Evolutionary conservation across 2,329 filamentous ascomycete genomes (phyloP).

Genomic region (Cladophialophora psammophila): DNA sequence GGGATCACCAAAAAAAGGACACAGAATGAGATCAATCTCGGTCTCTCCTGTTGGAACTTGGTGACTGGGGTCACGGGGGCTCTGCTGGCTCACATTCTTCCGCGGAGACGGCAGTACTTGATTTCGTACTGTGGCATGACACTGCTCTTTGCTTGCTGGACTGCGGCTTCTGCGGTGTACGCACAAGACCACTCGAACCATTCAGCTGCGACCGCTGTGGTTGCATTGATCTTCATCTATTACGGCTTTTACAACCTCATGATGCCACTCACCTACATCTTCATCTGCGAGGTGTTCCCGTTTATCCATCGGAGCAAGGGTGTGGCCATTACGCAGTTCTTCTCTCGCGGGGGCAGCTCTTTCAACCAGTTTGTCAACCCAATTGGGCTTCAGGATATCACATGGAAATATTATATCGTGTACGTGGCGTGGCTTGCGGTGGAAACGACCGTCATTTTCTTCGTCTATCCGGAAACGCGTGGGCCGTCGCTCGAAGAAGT

Average conservation of each 20-base stretch:
- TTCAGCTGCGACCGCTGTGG: conserved; percentile 42
- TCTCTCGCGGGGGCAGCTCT: conserved; percentile 26
- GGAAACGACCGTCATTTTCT: conserved; percentile 37
- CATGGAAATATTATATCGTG: conserved; percentile 51
- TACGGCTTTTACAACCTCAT: conserved; percentile 50
- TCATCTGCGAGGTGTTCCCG: conserved; percentile 53
- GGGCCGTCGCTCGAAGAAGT: conserved; percentile 43
- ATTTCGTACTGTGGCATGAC: conserved; percentile 30
- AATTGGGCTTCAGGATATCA: conserved; percentile 44
- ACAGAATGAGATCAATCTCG: conserved; percentile 51
- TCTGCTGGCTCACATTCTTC: conserved; percentile 39
- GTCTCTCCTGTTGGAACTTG: conserved; percentile 48
- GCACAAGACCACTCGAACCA: conserved; percentile 29
- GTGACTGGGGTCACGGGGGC: conserved; percentile 48
- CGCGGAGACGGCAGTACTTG: conserved; percentile 27
- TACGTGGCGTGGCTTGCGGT: conserved; percentile 42
- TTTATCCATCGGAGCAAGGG: conserved; percentile 59
- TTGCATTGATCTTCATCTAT: conserved; percentile 55
- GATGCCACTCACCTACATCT: conserved; percentile 32
- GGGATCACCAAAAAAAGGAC: conserved; percentile 47
- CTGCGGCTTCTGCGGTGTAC: conserved; percentile 29
- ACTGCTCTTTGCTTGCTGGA: conserved; percentile 31
- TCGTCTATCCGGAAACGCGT: conserved; percentile 44
- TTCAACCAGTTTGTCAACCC: conserved; percentile 36
- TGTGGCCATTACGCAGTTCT: conserved; percentile 32